Evolutionary conservation across 257 asterid species (phyloP).

Genomic region (Vinca minor): DNA sequence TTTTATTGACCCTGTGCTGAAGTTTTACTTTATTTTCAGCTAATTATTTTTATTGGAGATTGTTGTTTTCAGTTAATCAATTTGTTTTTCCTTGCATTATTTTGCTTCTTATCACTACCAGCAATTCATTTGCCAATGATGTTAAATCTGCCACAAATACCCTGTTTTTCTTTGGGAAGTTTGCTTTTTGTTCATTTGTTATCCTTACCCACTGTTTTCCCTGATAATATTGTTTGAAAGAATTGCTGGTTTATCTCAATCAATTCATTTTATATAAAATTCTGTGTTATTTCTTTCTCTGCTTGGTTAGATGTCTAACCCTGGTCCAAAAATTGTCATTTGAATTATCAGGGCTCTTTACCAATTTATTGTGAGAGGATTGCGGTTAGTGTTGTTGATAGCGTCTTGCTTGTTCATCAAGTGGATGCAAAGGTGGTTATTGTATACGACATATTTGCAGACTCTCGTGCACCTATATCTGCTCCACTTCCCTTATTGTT

Average conservation of each 20-base stretch:
- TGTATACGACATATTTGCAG: slow-evolving; percentile 66
- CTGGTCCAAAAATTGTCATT: slow-evolving; percentile 16
- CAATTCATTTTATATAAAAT: too few relatives aligned
- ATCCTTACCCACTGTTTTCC: neutral
- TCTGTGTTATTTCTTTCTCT: slow-evolving; percentile 4
- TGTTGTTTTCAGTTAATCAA: neutral
- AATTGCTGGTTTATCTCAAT: too few relatives aligned
- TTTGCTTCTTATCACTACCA: too few relatives aligned
- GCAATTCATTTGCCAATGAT: neutral
- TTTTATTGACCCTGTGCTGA: neutral
- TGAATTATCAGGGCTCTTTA: slow-evolving; percentile 67
- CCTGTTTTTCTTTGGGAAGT: neutral
- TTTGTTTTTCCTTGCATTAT: too few relatives aligned
- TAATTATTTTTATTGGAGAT: neutral
- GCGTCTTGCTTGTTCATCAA: slow-evolving; percentile 86
- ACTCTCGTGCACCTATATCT: slow-evolving; percentile 71
- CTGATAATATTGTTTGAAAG: neutral
- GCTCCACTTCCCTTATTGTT: slow-evolving; percentile 91
- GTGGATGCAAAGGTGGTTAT: slow-evolving; percentile 92
- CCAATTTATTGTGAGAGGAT: slow-evolving; percentile 71
- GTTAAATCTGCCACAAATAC: slow-evolving; percentile 2
- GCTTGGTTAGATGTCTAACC: neutral
- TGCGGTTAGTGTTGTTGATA: slow-evolving; percentile 74
- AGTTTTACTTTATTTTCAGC: neutral
- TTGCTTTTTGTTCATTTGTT: neutral